Base-by-base conservation (phyloP, 768 basidiomycete genomes). In the Exidia glandulosa region DNA sequence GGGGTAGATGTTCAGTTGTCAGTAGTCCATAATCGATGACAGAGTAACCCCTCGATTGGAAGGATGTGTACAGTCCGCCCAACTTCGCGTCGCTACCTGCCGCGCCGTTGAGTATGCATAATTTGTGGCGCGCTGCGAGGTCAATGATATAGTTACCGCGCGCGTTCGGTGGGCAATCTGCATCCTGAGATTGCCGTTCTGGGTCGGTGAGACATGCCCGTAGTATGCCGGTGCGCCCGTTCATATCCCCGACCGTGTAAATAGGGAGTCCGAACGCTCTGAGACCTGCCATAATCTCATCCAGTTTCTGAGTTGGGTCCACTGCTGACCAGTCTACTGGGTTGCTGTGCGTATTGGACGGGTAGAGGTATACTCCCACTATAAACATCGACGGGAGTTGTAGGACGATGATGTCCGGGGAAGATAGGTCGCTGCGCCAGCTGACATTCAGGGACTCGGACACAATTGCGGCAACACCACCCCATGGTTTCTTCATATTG, bases 191-290 rank as follows among this genome's bases (percentile, higher is more conserved):
- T 19, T 9, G 9, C 9, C 41, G 9, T 6, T 10, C 16, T 13
- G 41, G 41, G 41, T 45, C 12, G 16, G 9, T 23, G 16, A 3
- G 41, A 19, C 41, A 5, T 10, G 41, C 41, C 5, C 62, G 32
- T 77, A 74, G 63, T 66, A 67, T 13, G 76, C 73, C 14, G 63
- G 66, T 7, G 56, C 62, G n/a, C 61, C 66, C 52, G 58, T 65
- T 60, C 65, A 69, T 32, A 19, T 66, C 41, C 6, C 41, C 41
- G 23, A 19, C 41, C 62, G 59, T 47, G 66, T 62, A 25, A 59
- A 59, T 10, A 41, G 59, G 32, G 56, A 71, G 58, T 68, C 74
- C 12, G 37, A 61, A 2, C 56, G 69, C 25, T 56, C 65, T 16
- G 57, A 61, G 27, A 61, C 63, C 48, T 69, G 74, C 30, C 70